These are phyloP conservation scores for Herpotrichia juniperi DNA, from an alignment of 2,329 filamentous ascomycete genomes.

Conservation along the genomic window DNA sequence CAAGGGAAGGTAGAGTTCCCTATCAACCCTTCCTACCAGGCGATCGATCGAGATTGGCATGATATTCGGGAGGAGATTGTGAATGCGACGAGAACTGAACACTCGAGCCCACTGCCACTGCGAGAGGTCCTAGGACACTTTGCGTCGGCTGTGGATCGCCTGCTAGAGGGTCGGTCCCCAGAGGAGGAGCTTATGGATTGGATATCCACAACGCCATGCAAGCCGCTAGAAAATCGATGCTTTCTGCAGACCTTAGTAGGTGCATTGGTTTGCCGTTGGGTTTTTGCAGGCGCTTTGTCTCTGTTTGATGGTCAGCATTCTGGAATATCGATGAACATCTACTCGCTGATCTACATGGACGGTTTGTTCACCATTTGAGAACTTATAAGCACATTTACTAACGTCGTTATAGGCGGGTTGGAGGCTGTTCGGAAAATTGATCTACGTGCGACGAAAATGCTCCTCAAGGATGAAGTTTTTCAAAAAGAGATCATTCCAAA, in stretches of 20 bases:
- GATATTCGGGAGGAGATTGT: too few relatives aligned
- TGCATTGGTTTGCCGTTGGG: slow-evolving; percentile 15
- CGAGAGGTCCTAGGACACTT: too few relatives aligned
- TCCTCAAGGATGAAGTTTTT: slow-evolving; percentile 12
- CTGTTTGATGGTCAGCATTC: slow-evolving; percentile 11
- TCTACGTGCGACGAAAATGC: slow-evolving; percentile 2
- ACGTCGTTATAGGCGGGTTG: slow-evolving; percentile 4
- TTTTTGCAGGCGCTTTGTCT: slow-evolving; percentile 11
- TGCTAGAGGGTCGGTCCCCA: too few relatives aligned
- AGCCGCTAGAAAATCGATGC: too few relatives aligned
- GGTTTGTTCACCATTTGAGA: slow-evolving; percentile 4
- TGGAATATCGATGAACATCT: slow-evolving; percentile 3
- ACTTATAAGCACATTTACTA: background rate
- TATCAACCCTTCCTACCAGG: too few relatives aligned
- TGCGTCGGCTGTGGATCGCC: too few relatives aligned
- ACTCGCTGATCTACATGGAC: background rate
- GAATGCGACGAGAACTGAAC: too few relatives aligned
- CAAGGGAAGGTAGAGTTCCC: too few relatives aligned
- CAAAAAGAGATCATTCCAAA: background rate
- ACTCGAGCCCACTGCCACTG: too few relatives aligned
- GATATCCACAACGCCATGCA: too few relatives aligned
- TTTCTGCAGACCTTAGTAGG: slow-evolving; percentile 9
- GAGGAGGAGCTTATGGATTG: too few relatives aligned
- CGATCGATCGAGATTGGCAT: too few relatives aligned
- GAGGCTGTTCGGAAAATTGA: slow-evolving; percentile 10